Base-by-base conservation (phyloP, 1,139 yeast genomes). In the Torulaspora globosa region DNA sequence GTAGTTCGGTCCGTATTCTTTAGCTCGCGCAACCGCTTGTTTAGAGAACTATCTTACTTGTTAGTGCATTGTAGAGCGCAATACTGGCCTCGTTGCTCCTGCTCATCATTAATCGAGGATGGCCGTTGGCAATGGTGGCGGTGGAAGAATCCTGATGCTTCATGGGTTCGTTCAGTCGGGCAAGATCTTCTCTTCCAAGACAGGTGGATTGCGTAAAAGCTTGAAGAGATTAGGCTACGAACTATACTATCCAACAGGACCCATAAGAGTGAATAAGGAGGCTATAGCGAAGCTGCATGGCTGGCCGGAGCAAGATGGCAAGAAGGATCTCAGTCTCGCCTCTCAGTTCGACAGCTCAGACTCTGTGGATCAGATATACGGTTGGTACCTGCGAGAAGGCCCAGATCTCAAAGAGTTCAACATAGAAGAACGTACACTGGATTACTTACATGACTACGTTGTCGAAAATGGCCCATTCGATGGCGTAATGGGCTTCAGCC, bases 401-500 rank as follows among this genome's bases (percentile, higher is more conserved):
- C 48, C 52, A 8, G 47, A 43, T 5, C 43, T 49, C 15, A 47
- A 47, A 7, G 50, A 52, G 11, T 62, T 54, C 35, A 52, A 50
- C 11, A 52, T 64, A 6, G 52, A 53, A 7, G 54, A 51, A 16
- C 36, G 46, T 1, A 52, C 59, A 8, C 41, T 55, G 5, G 53
- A 53, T 12, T 61, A 52, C 39, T 45, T 65, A 34, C 60, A 51
- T 12, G 51, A 59, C 21, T 63, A 59, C 44, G 46, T 60, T 16
- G 38, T 58, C 16, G 70, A 73, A 47, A 73, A 84, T 50, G 96
- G 96, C 0, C 96, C 96, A 0, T 85, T 83, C 59, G 84, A 80
- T 39, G 97, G 97, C 1, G 69, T 90, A n/a, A 67, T 90, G 46
- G 97, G 97, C 2, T 92, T 92, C 59, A 82, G 94, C 31, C 97